These are phyloP conservation scores for Sherardia arvensis DNA, from an alignment of 257 asterid genomes.

Conservation along the genomic window DNA sequence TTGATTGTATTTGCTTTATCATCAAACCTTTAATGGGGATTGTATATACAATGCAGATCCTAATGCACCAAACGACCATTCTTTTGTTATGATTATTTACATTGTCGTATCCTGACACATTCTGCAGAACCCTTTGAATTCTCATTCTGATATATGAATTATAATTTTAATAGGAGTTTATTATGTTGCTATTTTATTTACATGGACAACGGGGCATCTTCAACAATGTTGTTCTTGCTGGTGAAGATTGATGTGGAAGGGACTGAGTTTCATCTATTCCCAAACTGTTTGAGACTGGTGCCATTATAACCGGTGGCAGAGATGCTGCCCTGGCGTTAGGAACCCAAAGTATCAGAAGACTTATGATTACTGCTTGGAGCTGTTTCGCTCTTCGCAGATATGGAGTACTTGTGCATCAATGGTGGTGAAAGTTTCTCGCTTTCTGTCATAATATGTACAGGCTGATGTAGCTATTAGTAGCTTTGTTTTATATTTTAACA, in stretches of 20 bases:
- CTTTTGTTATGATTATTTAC: no score
- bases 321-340: conserved; percentile 42
- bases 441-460: not conserved
- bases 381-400: conserved; percentile 42
- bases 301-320: conserved; percentile 57
- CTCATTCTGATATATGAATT: no score
- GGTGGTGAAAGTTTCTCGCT: conserved; percentile 34
- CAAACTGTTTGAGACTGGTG: conserved; percentile 49
- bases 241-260: conserved; percentile 74
- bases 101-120: no score
- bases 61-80: no score
- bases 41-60: no score
- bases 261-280: conserved; percentile 44
- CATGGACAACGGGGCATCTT: no score
- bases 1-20: no score
- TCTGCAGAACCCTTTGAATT: no score
- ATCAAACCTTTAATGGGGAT: no score
- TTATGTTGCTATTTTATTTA: no score
- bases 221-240: no score
- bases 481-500: not conserved
- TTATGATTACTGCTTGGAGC: conserved; percentile 41
- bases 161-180: no score
- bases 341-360: conserved; percentile 33
- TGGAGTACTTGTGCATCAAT: conserved; percentile 66
- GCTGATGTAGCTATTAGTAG: not conserved